Evolutionary conservation across 352 stramenopile species (phyloP).

Genomic region (Phytopythium oedochilum): DNA sequence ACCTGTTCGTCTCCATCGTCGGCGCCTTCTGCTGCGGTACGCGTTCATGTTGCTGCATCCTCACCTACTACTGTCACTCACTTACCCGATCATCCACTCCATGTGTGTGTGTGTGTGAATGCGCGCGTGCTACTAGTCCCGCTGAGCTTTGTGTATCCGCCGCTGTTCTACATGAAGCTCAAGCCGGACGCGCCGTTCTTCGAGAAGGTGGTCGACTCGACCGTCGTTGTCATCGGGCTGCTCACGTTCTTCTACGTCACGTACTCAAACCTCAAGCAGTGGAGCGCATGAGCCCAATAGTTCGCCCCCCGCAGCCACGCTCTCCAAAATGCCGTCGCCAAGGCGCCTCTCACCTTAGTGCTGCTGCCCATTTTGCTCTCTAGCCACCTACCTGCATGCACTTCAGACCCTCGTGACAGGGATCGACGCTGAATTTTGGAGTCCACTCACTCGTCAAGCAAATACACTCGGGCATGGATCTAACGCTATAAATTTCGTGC

Average conservation of each 20-base stretch:
- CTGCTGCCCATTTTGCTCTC: not conserved
- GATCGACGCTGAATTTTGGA: conserved; percentile 1
- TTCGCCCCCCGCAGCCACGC: not conserved
- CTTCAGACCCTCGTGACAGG: no score
- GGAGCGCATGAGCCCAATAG: conserved; percentile 14
- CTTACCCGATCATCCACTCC: not conserved
- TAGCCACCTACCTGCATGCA: no score
- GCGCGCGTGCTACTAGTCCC: conserved; percentile 37
- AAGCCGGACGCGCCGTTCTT: conserved; percentile 31
- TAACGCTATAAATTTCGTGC: conserved; percentile 8
- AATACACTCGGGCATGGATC: not conserved
- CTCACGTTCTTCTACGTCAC: conserved; percentile 83
- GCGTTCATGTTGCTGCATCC: conserved; percentile 8
- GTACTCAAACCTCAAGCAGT: conserved; percentile 72
- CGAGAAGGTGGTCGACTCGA: conserved; percentile 54
- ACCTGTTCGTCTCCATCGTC: conserved; percentile 81
- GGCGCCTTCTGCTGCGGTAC: conserved; percentile 77
- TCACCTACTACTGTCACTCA: conserved; percentile 3
- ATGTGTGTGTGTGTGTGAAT: no score
- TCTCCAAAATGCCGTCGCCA: not conserved
- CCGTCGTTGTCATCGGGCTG: conserved; percentile 55
- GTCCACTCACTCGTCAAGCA: not conserved
- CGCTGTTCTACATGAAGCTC: conserved; percentile 78
- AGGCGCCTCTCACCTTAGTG: not conserved
- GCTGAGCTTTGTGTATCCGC: conserved; percentile 76